These are phyloP conservation scores for Thelonectria rubi DNA, from an alignment of 2,329 filamentous ascomycete genomes.

Conservation along the genomic window DNA sequence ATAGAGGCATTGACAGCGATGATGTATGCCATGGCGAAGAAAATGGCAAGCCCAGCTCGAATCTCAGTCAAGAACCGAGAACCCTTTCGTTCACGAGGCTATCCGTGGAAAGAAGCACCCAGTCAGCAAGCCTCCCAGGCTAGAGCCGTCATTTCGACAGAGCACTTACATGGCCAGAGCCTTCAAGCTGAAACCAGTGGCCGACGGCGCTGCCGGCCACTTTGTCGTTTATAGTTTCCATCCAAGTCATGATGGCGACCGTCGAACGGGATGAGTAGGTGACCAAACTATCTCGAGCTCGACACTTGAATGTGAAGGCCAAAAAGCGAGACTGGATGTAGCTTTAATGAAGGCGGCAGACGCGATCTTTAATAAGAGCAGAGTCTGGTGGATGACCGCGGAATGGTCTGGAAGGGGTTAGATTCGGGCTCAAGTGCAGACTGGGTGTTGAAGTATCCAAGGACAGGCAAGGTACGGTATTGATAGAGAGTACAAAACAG, in stretches of 20 bases:
- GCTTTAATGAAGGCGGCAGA: not conserved
- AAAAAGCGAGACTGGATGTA: not conserved
- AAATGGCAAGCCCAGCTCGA: conserved; percentile 82
- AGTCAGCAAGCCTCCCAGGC: not conserved
- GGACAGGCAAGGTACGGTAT: conserved; percentile 23
- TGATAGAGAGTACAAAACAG: conserved; percentile 31
- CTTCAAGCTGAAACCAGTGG: conserved; percentile 81
- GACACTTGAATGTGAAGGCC: not conserved
- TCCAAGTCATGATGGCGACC: conserved; percentile 55
- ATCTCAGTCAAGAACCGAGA: conserved; percentile 85
- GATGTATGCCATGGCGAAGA: conserved; percentile 71
- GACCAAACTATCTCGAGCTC: not conserved
- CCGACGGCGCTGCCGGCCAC: conserved; percentile 74
- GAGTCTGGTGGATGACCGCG: not conserved
- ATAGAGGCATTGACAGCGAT: conserved; percentile 63
- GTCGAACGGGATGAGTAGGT: not conserved
- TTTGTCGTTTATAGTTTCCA: conserved; percentile 60
- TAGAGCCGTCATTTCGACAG: not conserved
- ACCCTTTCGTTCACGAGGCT: conserved; percentile 76
- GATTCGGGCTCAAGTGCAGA: conserved; percentile 12
- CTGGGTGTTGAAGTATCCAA: conserved; percentile 16
- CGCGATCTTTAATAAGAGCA: conserved; percentile 19
- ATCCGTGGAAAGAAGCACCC: conserved; percentile 5
- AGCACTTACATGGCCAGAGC: conserved; percentile 79
- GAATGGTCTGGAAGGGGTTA: conserved; percentile 17